Evolutionary conservation across 2,329 filamentous ascomycete species (phyloP).

Genomic region (Bipolaris bicolor): DNA sequence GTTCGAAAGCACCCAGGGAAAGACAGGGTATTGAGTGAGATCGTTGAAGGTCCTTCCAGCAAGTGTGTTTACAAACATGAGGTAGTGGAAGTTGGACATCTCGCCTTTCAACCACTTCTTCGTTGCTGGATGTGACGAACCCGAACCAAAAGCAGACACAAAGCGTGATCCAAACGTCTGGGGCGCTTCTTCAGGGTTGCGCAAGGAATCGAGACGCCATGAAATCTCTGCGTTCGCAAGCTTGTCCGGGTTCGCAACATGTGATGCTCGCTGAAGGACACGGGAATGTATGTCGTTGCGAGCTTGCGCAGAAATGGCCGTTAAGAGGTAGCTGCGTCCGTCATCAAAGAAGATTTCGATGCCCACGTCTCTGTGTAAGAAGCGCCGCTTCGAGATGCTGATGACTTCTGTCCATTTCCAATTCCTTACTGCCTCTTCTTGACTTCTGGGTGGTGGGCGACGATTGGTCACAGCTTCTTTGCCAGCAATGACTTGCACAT

Average conservation of each 20-base stretch:
- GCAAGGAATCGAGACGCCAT: conserved; percentile 88
- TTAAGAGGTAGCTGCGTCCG: conserved; percentile 91
- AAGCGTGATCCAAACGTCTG: conserved; percentile 84
- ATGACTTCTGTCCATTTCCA: conserved; percentile 97
- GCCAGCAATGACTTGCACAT: conserved; percentile 89
- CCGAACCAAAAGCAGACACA: conserved; percentile 87
- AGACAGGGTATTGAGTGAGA: conserved; percentile 95
- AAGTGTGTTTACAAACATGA: conserved; percentile 98
- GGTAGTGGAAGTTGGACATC: conserved; percentile 97
- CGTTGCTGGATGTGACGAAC: conserved; percentile 81
- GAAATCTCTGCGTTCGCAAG: conserved; percentile 82
- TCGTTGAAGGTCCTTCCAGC: conserved; percentile 98
- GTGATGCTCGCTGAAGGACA: conserved; percentile 78
- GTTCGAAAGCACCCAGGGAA: conserved; percentile 95
- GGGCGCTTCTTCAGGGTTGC: conserved; percentile 67
- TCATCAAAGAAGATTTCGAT: conserved; percentile 99
- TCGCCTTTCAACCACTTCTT: conserved; percentile 91
- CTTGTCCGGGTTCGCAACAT: conserved; percentile 72
- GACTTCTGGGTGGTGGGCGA: conserved; percentile 38
- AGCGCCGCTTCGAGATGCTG: conserved; percentile 93
- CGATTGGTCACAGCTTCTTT: conserved; percentile 66
- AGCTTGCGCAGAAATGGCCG: conserved; percentile 73
- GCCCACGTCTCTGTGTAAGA: conserved; percentile 92
- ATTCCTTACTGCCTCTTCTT: conserved; percentile 76
- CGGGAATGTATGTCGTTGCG: conserved; percentile 83